Percentiles rank a stretch among this genome's conserved stretches.
Evolutionary conservation across 2,329 filamentous ascomycete genomes (phyloP).

Genomic region (Phialophora tarda): DNA sequence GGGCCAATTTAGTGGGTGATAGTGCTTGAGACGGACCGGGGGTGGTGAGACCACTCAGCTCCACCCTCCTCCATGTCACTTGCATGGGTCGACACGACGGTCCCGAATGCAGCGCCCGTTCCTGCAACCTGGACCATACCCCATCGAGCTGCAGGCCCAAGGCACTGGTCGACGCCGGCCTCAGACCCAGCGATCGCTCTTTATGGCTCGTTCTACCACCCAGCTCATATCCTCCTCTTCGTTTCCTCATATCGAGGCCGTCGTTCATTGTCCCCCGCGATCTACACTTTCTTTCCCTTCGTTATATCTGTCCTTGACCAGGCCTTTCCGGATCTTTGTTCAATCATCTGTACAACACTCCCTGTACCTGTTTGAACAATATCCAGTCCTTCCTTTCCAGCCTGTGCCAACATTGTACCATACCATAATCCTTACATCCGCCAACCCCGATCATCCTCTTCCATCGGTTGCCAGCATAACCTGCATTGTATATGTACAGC

Average conservation of each 20-base stretch:
- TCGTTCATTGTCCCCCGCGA: conserved; percentile 40
- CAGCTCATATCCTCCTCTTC: conserved; percentile 36
- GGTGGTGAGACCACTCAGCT: conserved; percentile 29
- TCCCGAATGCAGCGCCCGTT: conserved; percentile 39
- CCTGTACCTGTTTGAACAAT: conserved; percentile 37
- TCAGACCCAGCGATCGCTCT: conserved; percentile 38
- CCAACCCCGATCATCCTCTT: conserved; percentile 21
- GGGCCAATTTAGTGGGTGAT: conserved; percentile 39
- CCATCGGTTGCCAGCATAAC: conserved; percentile 32
- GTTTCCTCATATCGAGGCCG: conserved; percentile 40
- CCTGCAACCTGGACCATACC: conserved; percentile 32
- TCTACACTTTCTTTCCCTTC: conserved; percentile 37
- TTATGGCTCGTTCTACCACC: conserved; percentile 40
- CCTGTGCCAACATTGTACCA: conserved; percentile 38
- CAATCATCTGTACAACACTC: conserved; percentile 36
- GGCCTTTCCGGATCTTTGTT: conserved; percentile 40
- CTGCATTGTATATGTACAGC: conserved; percentile 35
- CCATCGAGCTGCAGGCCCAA: conserved; percentile 33
- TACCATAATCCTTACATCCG: conserved; percentile 29
- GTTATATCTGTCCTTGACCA: conserved; percentile 39
- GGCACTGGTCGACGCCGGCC: conserved; percentile 34
- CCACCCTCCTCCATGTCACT: conserved; percentile 31
- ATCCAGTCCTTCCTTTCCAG: conserved; percentile 40
- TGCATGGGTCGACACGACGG: conserved; percentile 38
- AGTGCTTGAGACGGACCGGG: conserved; percentile 38